Conservation (phyloP, 441 rosid genomes). For the Adansonia madagascariensis region DNA sequence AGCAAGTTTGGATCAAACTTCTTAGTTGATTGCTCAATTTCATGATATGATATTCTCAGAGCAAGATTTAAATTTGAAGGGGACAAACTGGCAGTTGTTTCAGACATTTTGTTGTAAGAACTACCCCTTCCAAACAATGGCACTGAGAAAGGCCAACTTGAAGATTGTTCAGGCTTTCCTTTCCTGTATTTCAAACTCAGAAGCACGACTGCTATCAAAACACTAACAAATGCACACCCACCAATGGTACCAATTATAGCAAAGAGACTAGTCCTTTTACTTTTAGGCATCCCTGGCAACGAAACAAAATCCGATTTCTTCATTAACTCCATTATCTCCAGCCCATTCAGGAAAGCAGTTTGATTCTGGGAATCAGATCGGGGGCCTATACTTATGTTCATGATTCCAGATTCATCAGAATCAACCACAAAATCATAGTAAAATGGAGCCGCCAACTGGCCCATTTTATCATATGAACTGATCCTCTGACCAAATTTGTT, state of each 20-base stretch:
- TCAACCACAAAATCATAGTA: conserved; percentile 53
- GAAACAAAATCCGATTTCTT: conserved; percentile 21
- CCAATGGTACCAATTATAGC: conserved; percentile 40
- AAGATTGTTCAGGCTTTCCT: conserved; percentile 31
- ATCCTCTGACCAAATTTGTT: conserved; percentile 27
- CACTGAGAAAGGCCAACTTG: conserved; percentile 34
- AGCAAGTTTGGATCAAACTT: conserved; percentile 38
- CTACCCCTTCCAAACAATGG: not conserved
- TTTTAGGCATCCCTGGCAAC: conserved; percentile 21
- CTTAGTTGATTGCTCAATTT: conserved; percentile 39
- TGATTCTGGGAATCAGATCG: not conserved
- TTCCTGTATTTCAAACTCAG: conserved; percentile 40
- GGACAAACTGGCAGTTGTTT: conserved; percentile 28
- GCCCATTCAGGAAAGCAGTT: conserved; percentile 54
- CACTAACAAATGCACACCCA: conserved; percentile 36
- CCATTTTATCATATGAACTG: not conserved
- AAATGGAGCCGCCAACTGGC: conserved; percentile 38
- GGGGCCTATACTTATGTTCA: conserved; percentile 53
- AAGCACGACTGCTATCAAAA: conserved; percentile 27
- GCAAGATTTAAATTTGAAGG: conserved; percentile 40
- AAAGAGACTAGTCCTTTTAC: conserved; percentile 14
- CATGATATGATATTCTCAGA: conserved; percentile 40
- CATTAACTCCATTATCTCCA: conserved; percentile 56
- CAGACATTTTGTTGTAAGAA: conserved; percentile 30
- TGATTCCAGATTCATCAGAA: conserved; percentile 47